Percentiles rank a stretch among this genome's conserved stretches.
These are phyloP conservation scores for Delphinella strobiligena DNA, from an alignment of 2,329 filamentous ascomycete species.

Conservation along the genomic window DNA sequence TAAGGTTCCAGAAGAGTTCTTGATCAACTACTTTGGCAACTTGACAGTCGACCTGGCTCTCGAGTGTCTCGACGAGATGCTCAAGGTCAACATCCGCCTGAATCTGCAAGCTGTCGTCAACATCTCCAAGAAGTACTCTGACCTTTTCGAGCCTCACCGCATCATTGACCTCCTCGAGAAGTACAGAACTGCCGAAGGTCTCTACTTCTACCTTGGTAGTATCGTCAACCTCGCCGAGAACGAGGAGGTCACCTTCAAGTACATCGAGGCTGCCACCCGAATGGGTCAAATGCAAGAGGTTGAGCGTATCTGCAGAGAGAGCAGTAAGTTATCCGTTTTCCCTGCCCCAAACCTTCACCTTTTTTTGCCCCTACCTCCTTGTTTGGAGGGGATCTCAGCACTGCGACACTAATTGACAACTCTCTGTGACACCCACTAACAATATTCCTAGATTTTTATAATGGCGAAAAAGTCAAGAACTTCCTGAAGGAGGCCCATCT, in stretches of 20 bases:
- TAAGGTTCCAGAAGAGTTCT: constrained; percentile 82
- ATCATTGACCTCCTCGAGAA: constrained; percentile 94
- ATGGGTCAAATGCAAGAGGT: constrained; percentile 93
- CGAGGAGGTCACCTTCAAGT: constrained; percentile 95
- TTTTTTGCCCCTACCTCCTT: too few relatives aligned
- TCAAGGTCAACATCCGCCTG: constrained; percentile 91
- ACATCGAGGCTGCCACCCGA: constrained; percentile 90
- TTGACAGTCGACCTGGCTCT: constrained; percentile 91
- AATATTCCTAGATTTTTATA: constrained; percentile 47
- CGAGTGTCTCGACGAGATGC: constrained; percentile 91
- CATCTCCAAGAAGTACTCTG: constrained; percentile 94
- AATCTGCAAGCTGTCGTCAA: constrained; percentile 92
- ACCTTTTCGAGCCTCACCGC: constrained; percentile 74
- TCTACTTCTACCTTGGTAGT: constrained; percentile 96
- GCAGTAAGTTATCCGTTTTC: constrained; percentile 31
- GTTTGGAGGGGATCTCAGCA: too few relatives aligned
- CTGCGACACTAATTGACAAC: too few relatives aligned
- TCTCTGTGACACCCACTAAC: background rate
- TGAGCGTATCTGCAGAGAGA: constrained; percentile 92
- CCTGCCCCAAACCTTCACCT: too few relatives aligned
- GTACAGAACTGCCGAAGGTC: constrained; percentile 90
- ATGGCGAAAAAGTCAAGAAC: constrained; percentile 95
- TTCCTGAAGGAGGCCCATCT: constrained; percentile 95
- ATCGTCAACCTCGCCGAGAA: constrained; percentile 97
- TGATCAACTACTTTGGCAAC: constrained; percentile 85